Evolutionary conservation across 2,329 filamentous ascomycete genomes (phyloP), one percentile per base, ranked within the genome.

Genomic region (Aspergillus fumigatiaffinis): DNA sequence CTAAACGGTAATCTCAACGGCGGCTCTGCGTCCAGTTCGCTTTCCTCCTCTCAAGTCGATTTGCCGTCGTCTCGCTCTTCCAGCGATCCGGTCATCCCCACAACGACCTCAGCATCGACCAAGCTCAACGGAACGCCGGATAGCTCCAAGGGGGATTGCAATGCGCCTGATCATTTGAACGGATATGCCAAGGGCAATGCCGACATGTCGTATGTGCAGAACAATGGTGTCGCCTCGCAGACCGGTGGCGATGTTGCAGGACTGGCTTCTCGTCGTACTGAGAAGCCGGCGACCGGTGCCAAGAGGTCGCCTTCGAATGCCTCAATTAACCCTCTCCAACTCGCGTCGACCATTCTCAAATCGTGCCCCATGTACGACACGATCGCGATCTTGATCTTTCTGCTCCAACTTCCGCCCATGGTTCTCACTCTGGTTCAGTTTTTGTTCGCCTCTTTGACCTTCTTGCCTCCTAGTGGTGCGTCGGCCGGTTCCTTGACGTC

Each of bases 351-450:
- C 55, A 93, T 97, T 67, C 85, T 97, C 72, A 87, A 87, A 68
- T 91, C 92, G 53, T 93, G 92, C 68, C 93, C 93, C 54, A 86
- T 96, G 71, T 90, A 91, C 78, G 93, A 97, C 78, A 96, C 93
- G 60, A 91, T 97, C 76, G 92, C 93, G 72, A 96, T 97, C 69
- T 86, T 97, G 73, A 96, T 97, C 76, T 90, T 97, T 68, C 85
- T 97, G 65, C 89, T 97, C 76, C 92, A 96, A 72, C 86, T 97
- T 9, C 92, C 93, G 29, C 91, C 92, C 23, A 87, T 93, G 68
- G 87, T 93, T 57, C 83, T 97, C 68, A 93, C 92, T 62, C 82
- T 91, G 73, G 91, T 96, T 68, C 95, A 97, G 76, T 88, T 92
- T 71, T 84, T 96, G 64, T 97, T 97, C 77, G 92, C 93, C 65